Conservation (phyloP, 768 basidiomycete genomes). For the Neoboletus magnificus region DNA sequence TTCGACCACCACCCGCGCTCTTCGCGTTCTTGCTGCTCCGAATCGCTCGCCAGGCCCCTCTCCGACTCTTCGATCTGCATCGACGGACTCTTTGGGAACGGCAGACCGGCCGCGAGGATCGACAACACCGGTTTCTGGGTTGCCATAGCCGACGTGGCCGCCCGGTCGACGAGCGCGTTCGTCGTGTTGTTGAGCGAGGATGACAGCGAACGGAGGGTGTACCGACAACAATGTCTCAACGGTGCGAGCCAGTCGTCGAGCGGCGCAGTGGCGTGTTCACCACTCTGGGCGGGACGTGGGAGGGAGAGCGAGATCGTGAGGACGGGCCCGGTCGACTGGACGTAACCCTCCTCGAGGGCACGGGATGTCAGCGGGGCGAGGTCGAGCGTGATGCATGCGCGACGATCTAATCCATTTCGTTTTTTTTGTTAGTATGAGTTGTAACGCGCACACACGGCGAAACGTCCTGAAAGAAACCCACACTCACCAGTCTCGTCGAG, state of each 20-base stretch:
- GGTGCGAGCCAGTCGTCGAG: slow-evolving; percentile 45
- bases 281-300: slow-evolving; percentile 11
- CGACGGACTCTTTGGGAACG: slow-evolving; percentile 74
- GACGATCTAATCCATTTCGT: slow-evolving; percentile 15
- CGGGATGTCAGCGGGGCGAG: slow-evolving; percentile 44
- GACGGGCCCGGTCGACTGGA: slow-evolving; percentile 33
- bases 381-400: slow-evolving; percentile 43
- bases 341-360: slow-evolving; percentile 38
- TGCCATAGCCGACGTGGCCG: slow-evolving; percentile 26
- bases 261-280: not conserved
- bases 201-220: slow-evolving; percentile 44
- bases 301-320: slow-evolving; percentile 37
- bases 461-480: not conserved
- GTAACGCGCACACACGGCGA: not conserved
- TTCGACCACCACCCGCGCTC: slow-evolving; percentile 75
- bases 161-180: slow-evolving; percentile 25
- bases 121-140: slow-evolving; percentile 36
- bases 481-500: slow-evolving; percentile 32
- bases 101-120: slow-evolving; percentile 44
- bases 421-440: not conserved
- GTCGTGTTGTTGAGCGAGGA: slow-evolving; percentile 29
- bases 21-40: slow-evolving; percentile 51
- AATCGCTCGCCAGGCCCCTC: slow-evolving; percentile 25
- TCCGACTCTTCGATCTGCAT: slow-evolving; percentile 44
- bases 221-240: slow-evolving; percentile 49